Percentiles rank a stretch among this genome's conserved stretches.
phyloP scores from a whole-genome alignment of 2,329 filamentous ascomycete species.

The Paracamarosporium sp. region DNA sequence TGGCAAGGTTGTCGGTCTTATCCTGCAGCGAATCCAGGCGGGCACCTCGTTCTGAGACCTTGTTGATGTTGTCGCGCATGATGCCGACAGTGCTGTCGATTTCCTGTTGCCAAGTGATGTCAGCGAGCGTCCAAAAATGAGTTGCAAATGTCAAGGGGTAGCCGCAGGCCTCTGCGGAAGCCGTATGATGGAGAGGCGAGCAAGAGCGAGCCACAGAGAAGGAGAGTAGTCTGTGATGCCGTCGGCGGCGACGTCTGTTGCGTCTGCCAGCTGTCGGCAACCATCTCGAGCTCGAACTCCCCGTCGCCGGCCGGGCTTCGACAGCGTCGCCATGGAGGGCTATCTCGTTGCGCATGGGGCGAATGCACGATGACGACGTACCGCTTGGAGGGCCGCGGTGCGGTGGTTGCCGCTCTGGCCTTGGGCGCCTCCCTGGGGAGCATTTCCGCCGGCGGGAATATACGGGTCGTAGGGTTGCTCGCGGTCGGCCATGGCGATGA shows the following conservation, averaged over 20 bases:
- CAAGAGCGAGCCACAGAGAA: neutral
- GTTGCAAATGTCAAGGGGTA: neutral
- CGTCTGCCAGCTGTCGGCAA: slow-evolving; percentile 19
- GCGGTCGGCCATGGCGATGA: slow-evolving; percentile 60
- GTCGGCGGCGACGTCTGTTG: slow-evolving; percentile 11
- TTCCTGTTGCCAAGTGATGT: slow-evolving; percentile 68
- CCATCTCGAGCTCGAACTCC: slow-evolving; percentile 11
- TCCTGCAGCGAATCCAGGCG: slow-evolving; percentile 86
- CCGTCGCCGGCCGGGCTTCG: slow-evolving; percentile 5
- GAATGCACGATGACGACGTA: slow-evolving; percentile 52
- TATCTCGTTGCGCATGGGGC: neutral
- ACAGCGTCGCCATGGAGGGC: neutral
- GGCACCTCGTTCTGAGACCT: slow-evolving; percentile 91
- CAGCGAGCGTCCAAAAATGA: slow-evolving; percentile 14
- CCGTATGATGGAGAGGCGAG: neutral
- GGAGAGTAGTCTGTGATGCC: neutral
- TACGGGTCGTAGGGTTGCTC: slow-evolving; percentile 85
- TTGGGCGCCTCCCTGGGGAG: slow-evolving; percentile 53
- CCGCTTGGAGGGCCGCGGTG: slow-evolving; percentile 80
- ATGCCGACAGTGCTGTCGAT: slow-evolving; percentile 94
- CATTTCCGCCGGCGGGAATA: slow-evolving; percentile 73
- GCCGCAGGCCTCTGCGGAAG: neutral
- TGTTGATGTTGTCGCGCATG: slow-evolving; percentile 98
- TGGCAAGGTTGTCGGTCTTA: slow-evolving; percentile 91
- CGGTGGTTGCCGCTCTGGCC: slow-evolving; percentile 64